phyloP scores from a whole-genome alignment of 495 filamentous ascomycete species.

The Aspergillus sparsus region DNA sequence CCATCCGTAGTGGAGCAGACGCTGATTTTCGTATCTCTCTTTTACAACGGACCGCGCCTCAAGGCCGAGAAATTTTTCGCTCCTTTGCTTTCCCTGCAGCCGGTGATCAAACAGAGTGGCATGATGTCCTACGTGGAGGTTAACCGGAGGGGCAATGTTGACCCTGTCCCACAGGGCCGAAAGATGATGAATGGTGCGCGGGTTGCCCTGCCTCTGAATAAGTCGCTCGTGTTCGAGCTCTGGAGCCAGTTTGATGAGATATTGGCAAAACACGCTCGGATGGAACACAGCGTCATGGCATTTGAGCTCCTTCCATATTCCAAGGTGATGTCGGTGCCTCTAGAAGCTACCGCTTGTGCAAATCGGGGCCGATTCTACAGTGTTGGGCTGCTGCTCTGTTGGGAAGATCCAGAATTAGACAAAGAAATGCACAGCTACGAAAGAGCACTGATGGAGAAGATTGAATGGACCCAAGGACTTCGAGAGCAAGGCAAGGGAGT shows the following conservation, averaged over 20 bases:
- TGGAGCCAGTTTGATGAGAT: conserved; percentile 4
- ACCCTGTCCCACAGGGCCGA: conserved; percentile 11
- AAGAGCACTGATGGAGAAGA: neutral
- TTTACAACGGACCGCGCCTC: conserved; percentile 46
- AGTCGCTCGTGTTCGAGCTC: conserved; percentile 1
- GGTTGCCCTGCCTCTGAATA: conserved; percentile 6
- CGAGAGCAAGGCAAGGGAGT: neutral
- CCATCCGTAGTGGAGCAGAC: conserved; percentile 27
- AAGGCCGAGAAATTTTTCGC: conserved; percentile 37
- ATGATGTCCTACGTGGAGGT: conserved; percentile 32
- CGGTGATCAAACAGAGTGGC: conserved; percentile 25
- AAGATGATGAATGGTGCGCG: conserved; percentile 9
- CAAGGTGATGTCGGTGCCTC: conserved; percentile 13
- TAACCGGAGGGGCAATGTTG: conserved; percentile 13
- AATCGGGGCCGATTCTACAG: conserved; percentile 19
- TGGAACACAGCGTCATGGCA: conserved; percentile 13
- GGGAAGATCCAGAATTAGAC: conserved; percentile 19
- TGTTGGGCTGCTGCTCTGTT: conserved; percentile 34
- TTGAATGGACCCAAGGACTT: neutral
- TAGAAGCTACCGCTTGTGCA: conserved; percentile 16
- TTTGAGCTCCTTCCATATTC: conserved; percentile 20
- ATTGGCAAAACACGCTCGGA: neutral
- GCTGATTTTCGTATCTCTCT: conserved; percentile 33
- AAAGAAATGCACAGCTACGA: neutral
- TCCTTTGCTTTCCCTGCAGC: conserved; percentile 28